phyloP scores from a whole-genome alignment of 441 rosid species.

The Brassica balearica region DNA sequence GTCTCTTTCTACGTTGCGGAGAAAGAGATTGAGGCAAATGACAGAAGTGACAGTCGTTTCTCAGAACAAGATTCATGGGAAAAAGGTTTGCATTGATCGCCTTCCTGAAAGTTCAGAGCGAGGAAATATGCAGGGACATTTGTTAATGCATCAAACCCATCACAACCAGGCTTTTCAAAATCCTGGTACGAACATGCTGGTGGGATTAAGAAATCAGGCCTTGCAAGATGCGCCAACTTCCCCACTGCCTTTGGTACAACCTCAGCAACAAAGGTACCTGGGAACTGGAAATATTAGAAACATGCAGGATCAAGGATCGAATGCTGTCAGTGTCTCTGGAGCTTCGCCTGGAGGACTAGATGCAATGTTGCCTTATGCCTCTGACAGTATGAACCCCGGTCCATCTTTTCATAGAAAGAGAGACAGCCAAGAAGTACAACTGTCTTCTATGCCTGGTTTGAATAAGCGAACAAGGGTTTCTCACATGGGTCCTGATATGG shows the following conservation, averaged over 20 bases:
- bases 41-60: slow-evolving; percentile 69
- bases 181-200: slow-evolving; percentile 55
- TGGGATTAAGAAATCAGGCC: slow-evolving; percentile 60
- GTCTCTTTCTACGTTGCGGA: slow-evolving; percentile 62
- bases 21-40: slow-evolving; percentile 76
- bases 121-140: slow-evolving; percentile 56
- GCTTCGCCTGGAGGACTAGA: slow-evolving; percentile 75
- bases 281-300: slow-evolving; percentile 61
- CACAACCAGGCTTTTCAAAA: slow-evolving; percentile 66
- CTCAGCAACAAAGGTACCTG: slow-evolving; percentile 69
- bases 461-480: slow-evolving; percentile 72
- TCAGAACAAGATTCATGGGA: slow-evolving; percentile 71
- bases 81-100: slow-evolving; percentile 79
- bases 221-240: slow-evolving; percentile 63
- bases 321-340: slow-evolving; percentile 55
- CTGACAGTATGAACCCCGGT: slow-evolving; percentile 59
- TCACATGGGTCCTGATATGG: slow-evolving; percentile 61
- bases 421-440: slow-evolving; percentile 74
- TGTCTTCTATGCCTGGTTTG: slow-evolving; percentile 65
- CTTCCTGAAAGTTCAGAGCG: slow-evolving; percentile 72
- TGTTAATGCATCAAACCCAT: slow-evolving; percentile 60
- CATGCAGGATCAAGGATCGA: slow-evolving; percentile 69
- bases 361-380: slow-evolving; percentile 58
- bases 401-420: slow-evolving; percentile 68
- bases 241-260: slow-evolving; percentile 55